Base-by-base conservation (phyloP, 2,329 filamentous ascomycete species). In the Paecilomyces dactylethromorphus region DNA sequence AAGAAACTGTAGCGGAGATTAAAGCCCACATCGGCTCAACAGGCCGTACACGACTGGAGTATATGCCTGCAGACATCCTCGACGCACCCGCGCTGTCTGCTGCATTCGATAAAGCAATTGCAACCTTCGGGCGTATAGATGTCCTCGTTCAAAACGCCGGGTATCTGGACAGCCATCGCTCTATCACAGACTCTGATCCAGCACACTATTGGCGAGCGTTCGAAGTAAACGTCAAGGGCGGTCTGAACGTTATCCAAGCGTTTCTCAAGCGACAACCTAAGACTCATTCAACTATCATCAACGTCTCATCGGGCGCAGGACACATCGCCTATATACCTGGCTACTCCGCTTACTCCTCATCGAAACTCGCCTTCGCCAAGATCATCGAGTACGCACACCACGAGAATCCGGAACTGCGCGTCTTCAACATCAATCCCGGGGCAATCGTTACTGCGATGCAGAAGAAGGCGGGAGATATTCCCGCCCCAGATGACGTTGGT, bases 121-220 rank as follows among this genome's bases (percentile, higher is more conserved):
- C 62, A 24, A 58, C 60, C 0, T 76, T 75, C 53, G 69, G 60
- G 3, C 60, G 65, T 3, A 66, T 82, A 10, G 78, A 82, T 58
- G 69, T 82, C 50, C 69, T 83, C 0, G 63, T 81, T 60, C 81
- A 82, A 67, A 81, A 81, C 59, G 79, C 79, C 0, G 79, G 77
- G 0, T 67, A 67, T 22, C 58, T 75, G 1, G 70, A 70, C 1
- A 63, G 53, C 3, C 60, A 59, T 33, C 60, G 54, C 0, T 67
- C 68, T 0, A 57, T 80, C 4, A 59, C 59, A 3, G 73, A 78
- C 1, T 65, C 68, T 1, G 69, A 79, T 21, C 71, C 74, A 4
- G 63, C 63, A 4, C 66, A 68, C 3, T 80, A 73, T 71, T 79
- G 75, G 74, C 68, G 73, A 21, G 75, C 74, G 0, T 79, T 75